Evolutionary conservation across 139 green algal species (phyloP).

Genomic region (Auxenochlorella pyrenoidosa): DNA sequence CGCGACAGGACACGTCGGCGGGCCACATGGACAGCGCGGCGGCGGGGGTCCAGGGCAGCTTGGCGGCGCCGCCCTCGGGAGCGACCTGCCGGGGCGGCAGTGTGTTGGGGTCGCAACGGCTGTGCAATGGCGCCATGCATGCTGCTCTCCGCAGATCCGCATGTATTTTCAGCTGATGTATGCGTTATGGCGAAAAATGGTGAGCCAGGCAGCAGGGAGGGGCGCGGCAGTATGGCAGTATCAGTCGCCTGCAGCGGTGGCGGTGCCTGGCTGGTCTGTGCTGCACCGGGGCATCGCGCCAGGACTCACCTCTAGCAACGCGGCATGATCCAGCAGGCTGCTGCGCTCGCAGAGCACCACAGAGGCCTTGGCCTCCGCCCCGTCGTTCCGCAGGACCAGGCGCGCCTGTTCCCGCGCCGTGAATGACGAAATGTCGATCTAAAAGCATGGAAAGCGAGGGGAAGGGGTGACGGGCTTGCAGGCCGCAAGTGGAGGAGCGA

Average conservation of each 20-base stretch:
- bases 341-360: neutral
- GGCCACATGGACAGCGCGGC: constrained; percentile 33
- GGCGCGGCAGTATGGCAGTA: too few species aligned
- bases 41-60: constrained; percentile 1
- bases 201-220: too few species aligned
- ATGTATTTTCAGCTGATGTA: too few species aligned
- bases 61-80: neutral
- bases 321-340: neutral
- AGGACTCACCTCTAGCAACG: constrained; percentile 10
- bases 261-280: too few species aligned
- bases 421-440: constrained; percentile 19
- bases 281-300: too few species aligned
- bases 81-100: neutral
- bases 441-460: neutral
- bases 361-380: neutral
- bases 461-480: neutral
- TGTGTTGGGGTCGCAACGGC: neutral
- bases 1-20: constrained; percentile 52
- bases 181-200: too few species aligned
- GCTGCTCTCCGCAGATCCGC: too few species aligned
- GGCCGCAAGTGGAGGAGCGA: neutral
- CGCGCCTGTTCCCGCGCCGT: neutral
- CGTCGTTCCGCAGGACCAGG: constrained; percentile 15
- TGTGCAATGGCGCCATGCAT: neutral
- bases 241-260: too few species aligned